phyloP scores from a whole-genome alignment of 495 filamentous ascomycete genomes.

The Neurospora sublineolata region DNA sequence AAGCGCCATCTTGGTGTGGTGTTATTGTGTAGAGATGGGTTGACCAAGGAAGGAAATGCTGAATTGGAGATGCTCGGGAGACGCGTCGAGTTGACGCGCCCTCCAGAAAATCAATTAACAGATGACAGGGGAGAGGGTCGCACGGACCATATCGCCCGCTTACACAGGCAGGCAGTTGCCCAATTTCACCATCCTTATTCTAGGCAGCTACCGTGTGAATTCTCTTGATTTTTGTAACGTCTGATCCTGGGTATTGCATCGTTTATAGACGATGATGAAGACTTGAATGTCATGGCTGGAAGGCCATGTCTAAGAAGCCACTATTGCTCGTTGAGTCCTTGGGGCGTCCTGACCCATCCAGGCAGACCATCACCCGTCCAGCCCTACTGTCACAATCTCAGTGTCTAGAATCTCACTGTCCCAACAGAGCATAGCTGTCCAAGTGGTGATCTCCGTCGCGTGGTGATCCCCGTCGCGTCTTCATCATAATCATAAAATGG shows the following conservation, averaged over 20 bases:
- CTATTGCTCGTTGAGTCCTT: neutral
- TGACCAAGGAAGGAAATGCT: neutral
- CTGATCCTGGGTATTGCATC: neutral
- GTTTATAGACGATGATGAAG: neutral
- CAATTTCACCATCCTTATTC: neutral
- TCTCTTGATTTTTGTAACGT: neutral
- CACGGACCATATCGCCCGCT: conserved; percentile 9
- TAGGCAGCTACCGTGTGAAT: too few species aligned
- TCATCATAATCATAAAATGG: neutral
- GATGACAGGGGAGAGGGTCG: neutral
- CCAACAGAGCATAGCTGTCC: neutral
- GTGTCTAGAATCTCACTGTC: neutral
- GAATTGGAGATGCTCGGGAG: conserved; percentile 5
- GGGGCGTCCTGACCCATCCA: neutral
- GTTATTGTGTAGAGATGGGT: neutral
- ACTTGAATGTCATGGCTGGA: neutral
- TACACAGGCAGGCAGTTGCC: neutral
- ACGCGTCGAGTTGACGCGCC: conserved; percentile 12
- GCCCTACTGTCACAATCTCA: neutral
- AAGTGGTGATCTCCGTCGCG: neutral
- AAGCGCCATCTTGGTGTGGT: conserved; percentile 40
- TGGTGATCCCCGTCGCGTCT: neutral
- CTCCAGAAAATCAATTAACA: conserved; percentile 7
- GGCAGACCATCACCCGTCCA: neutral
- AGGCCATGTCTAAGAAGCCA: neutral